Percentiles rank a stretch among this genome's conserved stretches.
Evolutionary conservation across 2,329 filamentous ascomycete species (phyloP).

Genomic region (Phialophora chinensis): DNA sequence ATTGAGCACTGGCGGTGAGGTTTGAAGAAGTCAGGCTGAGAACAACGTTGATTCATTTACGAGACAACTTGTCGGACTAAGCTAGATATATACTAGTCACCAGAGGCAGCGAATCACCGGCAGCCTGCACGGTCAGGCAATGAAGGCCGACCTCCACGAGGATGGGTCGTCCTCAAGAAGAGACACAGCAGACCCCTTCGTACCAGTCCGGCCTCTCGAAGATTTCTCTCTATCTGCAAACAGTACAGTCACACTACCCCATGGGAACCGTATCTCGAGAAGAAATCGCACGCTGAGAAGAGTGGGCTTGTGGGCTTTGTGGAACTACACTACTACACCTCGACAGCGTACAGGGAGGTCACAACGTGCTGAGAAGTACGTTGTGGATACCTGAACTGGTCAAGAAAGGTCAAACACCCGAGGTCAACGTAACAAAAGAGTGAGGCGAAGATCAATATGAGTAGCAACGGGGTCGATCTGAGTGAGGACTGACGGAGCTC

Average conservation of each 20-base stretch:
- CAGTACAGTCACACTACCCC: neutral
- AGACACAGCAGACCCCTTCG: neutral
- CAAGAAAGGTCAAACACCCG: neutral
- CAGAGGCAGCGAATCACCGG: neutral
- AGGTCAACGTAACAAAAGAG: neutral
- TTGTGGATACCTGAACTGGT: neutral
- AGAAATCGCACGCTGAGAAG: neutral
- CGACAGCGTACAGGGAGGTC: neutral
- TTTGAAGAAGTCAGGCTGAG: neutral
- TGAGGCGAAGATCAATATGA: neutral
- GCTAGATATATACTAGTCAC: neutral
- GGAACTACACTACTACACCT: neutral
- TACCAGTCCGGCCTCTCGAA: too few species aligned
- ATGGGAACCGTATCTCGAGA: neutral
- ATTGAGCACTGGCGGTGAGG: constrained; percentile 10
- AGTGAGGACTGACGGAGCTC: neutral
- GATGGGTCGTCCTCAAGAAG: neutral
- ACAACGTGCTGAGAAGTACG: neutral
- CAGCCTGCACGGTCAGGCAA: neutral
- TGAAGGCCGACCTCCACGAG: neutral
- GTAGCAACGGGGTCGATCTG: neutral
- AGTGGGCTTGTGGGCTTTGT: neutral
- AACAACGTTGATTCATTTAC: neutral
- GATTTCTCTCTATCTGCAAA: neutral
- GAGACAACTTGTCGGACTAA: neutral